Percentiles rank a stretch among this genome's conserved stretches.
These are phyloP conservation scores for Euphorbia peplus DNA, from an alignment of 345 rosid genomes.

Conservation along the genomic window DNA sequence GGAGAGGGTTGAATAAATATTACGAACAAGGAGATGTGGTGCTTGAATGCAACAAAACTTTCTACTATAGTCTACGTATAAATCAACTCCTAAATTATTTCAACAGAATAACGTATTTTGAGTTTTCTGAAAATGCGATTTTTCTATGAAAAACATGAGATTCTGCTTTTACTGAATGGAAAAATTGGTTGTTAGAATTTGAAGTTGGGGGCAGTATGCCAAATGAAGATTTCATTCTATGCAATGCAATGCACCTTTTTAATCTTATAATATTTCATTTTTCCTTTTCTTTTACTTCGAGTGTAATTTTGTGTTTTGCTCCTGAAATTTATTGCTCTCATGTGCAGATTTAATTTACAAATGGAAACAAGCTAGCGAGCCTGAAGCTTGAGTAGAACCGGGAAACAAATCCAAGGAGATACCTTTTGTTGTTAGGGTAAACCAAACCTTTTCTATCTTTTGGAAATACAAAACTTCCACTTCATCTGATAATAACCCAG, in stretches of 20 bases:
- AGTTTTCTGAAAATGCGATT: not conserved
- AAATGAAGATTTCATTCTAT: not conserved
- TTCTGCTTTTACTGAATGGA: not conserved
- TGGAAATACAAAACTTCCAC: not conserved
- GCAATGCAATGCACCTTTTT: not conserved
- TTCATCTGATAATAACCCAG: too few relatives aligned
- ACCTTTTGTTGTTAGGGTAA: not conserved
- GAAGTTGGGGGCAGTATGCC: not conserved
- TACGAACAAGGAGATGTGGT: not conserved
- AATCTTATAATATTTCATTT: not conserved
- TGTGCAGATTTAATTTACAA: not conserved
- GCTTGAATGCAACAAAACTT: not conserved
- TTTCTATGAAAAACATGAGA: not conserved
- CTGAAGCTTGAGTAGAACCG: not conserved
- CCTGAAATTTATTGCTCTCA: not conserved
- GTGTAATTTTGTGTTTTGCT: not conserved
- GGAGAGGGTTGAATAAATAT: not conserved
- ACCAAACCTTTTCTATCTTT: not conserved
- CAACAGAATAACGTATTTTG: not conserved
- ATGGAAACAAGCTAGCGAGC: not conserved
- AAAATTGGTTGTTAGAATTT: not conserved
- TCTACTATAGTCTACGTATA: too few relatives aligned
- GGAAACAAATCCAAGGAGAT: not conserved
- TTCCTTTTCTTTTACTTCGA: too few relatives aligned
- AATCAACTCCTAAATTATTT: too few relatives aligned